Evolutionary conservation across 2,329 filamentous ascomycete species (phyloP), one percentile per base, ranked within the genome.

Genomic region (Venturia carpophila): DNA sequence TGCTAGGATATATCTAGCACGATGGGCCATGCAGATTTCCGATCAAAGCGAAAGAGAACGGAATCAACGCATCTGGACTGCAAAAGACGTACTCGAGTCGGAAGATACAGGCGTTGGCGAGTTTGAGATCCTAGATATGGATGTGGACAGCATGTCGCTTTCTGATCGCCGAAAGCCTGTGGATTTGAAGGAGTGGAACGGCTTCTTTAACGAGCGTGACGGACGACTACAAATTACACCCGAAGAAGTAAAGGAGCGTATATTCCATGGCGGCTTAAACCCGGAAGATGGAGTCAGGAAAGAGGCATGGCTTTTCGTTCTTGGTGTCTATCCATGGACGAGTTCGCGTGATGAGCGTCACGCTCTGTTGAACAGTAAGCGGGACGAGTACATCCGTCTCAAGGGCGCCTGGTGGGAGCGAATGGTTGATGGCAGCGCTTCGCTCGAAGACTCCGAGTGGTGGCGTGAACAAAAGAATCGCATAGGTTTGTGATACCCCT

Each of bases 11-110:
- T 99, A 99, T 73, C 82, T 99, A 47, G 94, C 94, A 27, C 84
- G 94, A 68, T 99, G 94, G 94, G 94, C 94, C 2, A 97, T 99
- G 94, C 92, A 92, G 9, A 96, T 99, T 68, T 92, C 94, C 0
- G 95, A 99, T 75, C 94, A 99, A 78, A 93, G 92, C 71, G 94
- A 99, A 72, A 83, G 87, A 47, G 94, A 99, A 71, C 82, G 88
- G 30, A 90, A 87, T 63, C 89, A 92, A 75, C 83, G 92, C 60
- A 92, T 96, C 72, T 99, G 92, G 90, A 97, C 92, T 0, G 93
- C 91, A 0, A 87, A 87, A 68, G 94, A 99, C 76, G 89, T 97
- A 4, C 81, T 97, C 71, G 92, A 96, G 71, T 89, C 95, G 74
- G 95, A 99, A 74, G 89, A 97, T 69, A 97, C 91, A 39, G 91